Evolutionary conservation across 257 asterid genomes (phyloP).

Genomic region (Scutellaria baicalensis): DNA sequence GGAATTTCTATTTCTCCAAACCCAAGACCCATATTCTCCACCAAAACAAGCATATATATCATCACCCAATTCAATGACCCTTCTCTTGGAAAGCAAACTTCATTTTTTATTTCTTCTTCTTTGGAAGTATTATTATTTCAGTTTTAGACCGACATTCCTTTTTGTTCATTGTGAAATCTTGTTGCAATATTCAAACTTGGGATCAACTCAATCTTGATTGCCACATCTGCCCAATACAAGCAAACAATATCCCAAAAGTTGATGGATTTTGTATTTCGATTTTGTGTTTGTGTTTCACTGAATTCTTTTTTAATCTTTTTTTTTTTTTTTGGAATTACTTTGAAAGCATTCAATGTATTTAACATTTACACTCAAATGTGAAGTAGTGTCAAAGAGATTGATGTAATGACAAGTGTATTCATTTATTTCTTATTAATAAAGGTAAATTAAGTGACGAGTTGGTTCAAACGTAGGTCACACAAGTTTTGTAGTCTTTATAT

Average conservation of each 20-base stretch:
- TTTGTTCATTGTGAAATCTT: constrained; percentile 43
- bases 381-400: too few species aligned
- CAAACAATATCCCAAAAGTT: constrained; percentile 14
- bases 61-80: constrained; percentile 26
- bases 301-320: neutral
- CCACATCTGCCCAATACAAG: constrained; percentile 29
- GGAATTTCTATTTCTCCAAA: constrained; percentile 11
- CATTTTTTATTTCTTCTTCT: neutral
- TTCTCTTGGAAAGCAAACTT: constrained; percentile 21
- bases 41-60: constrained; percentile 1
- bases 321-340: too few species aligned
- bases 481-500: too few species aligned
- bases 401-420: too few species aligned
- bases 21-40: constrained; percentile 2
- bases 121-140: neutral
- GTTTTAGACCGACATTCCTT: constrained; percentile 56
- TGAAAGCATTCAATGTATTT: too few species aligned
- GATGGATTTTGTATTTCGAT: constrained; percentile 15
- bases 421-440: too few species aligned
- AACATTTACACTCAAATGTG: too few species aligned
- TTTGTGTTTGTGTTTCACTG: neutral
- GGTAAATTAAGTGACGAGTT: too few species aligned
- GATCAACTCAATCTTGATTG: neutral
- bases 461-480: too few species aligned
- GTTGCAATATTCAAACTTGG: constrained; percentile 14